Evolutionary conservation across 805 yeast species (phyloP).

Genomic region (Brettanomyces bruxellensis): DNA sequence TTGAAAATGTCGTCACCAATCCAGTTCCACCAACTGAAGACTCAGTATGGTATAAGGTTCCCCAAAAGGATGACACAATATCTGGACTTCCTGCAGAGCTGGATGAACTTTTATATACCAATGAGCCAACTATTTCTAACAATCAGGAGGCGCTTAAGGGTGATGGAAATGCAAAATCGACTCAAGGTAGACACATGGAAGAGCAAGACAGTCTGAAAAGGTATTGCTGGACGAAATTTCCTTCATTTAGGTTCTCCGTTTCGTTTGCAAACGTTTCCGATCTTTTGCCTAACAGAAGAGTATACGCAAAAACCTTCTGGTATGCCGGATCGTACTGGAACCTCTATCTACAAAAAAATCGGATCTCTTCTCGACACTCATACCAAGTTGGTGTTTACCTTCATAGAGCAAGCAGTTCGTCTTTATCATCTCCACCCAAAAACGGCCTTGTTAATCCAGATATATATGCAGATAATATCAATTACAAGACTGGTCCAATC

Average conservation of each 20-base stretch:
- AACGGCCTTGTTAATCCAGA: constrained; percentile 33
- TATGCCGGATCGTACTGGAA: constrained; percentile 59
- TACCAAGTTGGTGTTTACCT: constrained; percentile 49
- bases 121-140: constrained; percentile 3
- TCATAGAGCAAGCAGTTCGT: constrained; percentile 36
- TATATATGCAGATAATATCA: constrained; percentile 21
- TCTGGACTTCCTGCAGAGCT: constrained; percentile 34
- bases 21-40: constrained; percentile 21
- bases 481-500: constrained; percentile 18
- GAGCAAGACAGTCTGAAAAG: constrained; percentile 9
- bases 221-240: constrained; percentile 33
- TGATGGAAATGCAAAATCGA: constrained; percentile 18
- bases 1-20: constrained; percentile 21
- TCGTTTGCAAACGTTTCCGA: constrained; percentile 41
- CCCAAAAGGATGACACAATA: constrained; percentile 38
- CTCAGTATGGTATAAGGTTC: constrained; percentile 31
- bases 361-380: constrained; percentile 29
- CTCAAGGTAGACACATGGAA: constrained; percentile 13
- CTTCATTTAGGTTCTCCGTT: constrained; percentile 47
- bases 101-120: constrained; percentile 10
- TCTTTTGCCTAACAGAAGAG: constrained; percentile 35
- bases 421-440: constrained; percentile 14
- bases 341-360: constrained; percentile 40
- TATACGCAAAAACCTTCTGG: constrained; percentile 45
- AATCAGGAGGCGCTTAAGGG: background rate